These are phyloP conservation scores for Pseudofabraea citricarpa DNA, from an alignment of 2,329 filamentous ascomycete genomes.

Conservation along the genomic window DNA sequence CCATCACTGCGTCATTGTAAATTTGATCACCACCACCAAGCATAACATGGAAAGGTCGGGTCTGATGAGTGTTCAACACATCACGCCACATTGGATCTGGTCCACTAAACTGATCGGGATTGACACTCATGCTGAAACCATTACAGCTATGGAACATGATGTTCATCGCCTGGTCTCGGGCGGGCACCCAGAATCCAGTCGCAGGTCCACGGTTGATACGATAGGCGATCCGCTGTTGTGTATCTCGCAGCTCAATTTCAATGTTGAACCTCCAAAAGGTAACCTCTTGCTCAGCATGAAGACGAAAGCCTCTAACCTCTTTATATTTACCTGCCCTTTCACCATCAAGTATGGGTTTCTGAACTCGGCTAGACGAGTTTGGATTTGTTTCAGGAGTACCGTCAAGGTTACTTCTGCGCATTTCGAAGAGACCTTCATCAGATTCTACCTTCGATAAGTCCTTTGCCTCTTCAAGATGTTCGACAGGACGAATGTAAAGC, in stretches of 20 bases:
- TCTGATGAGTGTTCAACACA: conserved; percentile 87
- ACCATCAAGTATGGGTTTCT: conserved; percentile 59
- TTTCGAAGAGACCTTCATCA: conserved; percentile 78
- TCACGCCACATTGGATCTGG: conserved; percentile 97
- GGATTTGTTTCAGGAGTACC: conserved; percentile 44
- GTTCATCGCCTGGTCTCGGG: conserved; percentile 82
- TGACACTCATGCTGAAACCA: conserved; percentile 79
- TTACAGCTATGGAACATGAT: conserved; percentile 99
- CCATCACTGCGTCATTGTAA: conserved; percentile 83
- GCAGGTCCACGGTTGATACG: conserved; percentile 89
- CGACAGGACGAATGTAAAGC: conserved; percentile 84
- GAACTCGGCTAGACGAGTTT: conserved; percentile 49
- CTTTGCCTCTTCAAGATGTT: conserved; percentile 71
- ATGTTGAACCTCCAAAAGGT: conserved; percentile 98
- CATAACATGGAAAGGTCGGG: conserved; percentile 95
- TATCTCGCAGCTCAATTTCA: conserved; percentile 76
- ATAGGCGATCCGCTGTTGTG: conserved; percentile 85
- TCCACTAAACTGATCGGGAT: conserved; percentile 77
- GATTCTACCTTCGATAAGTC: conserved; percentile 79
- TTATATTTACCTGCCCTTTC: conserved; percentile 78
- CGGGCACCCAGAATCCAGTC: conserved; percentile 91
- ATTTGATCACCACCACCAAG: conserved; percentile 95
- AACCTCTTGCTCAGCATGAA: conserved; percentile 79
- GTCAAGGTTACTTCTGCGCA: conserved; percentile 50
- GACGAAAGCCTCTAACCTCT: conserved; percentile 74